Evolutionary conservation across 768 basidiomycete genomes (phyloP), one percentile per base, ranked within the genome.

Genomic region (Leccinum longicurvipes): DNA sequence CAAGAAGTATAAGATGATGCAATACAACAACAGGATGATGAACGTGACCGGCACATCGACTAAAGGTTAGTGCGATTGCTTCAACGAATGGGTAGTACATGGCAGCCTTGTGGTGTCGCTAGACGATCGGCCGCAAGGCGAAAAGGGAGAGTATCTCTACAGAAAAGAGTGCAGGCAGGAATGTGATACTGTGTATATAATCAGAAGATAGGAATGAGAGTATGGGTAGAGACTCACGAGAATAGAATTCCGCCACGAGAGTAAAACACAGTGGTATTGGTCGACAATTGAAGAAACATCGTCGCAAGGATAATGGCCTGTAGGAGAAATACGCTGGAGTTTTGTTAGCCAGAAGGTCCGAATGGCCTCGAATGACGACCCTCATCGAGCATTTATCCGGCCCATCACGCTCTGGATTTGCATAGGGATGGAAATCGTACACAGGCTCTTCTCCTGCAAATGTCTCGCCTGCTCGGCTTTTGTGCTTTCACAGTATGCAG

Each of bases 171-270:
- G 82, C 83, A 4, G 80, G 72, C 58, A 87, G 83, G 15, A 88
- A 76, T 5, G 86, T 67, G 2, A 84, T 68, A 51, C 85, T 86
- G 48, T 1, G 23, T 31, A 25, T n/a, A n/a, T 14, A 31, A 29
- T 59, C 6, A 52, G 51, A 48, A 21, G 25, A 45, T 6, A 3
- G 34, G 3, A 15, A 42, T 7, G 0, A 23, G 12, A 34, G n/a
- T 23, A 24, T 0, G 3, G 0, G 36, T 0, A 19, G 39, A 4
- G 17, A 75, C 81, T 29, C 60, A 86, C 81, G 92, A 90, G 80
- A 91, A 92, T 14, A 93, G 75, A 31, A 89, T 78, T 66, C 91
- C 91, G n/a, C 91, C 91, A 23, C 91, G 82, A 32, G 87, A 85
- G 17, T 55, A 72, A 39, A 47, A 73, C 6, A 50, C 57, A 0